Percentiles rank a stretch among this genome's conserved stretches.
Conservation (phyloP, 2,329 filamentous ascomycete species). For the Beauveria scarabaeidicola region DNA sequence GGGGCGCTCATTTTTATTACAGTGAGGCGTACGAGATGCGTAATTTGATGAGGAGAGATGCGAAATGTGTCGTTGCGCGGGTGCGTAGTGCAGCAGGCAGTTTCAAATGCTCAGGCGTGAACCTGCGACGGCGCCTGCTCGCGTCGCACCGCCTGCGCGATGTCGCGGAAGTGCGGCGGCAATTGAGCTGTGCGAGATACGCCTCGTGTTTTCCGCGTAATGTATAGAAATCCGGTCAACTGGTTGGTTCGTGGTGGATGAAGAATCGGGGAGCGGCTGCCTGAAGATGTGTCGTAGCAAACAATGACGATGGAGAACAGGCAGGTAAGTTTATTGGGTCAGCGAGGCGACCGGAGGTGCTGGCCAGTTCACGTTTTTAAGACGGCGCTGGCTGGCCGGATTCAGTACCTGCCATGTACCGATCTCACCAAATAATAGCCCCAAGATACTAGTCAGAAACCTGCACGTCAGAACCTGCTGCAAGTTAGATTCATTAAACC, state of each 20-base stretch:
- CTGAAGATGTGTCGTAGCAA: not conserved
- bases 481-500: no score
- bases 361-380: no score
- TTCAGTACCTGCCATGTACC: no score
- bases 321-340: not conserved
- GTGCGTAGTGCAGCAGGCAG: conserved; percentile 11
- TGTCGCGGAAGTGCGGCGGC: not conserved
- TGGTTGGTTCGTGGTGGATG: not conserved
- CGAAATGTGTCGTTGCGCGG: not conserved
- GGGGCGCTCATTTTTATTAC: conserved; percentile 35
- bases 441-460: no score
- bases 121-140: not conserved
- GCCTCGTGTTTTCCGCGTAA: not conserved
- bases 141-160: conserved; percentile 6
- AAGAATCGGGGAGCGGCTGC: not conserved
- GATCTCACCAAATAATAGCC: no score
- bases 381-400: no score
- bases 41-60: not conserved
- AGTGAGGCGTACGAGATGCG: not conserved
- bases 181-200: not conserved
- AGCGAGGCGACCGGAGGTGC: not conserved
- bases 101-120: conserved; percentile 7
- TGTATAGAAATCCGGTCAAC: no score
- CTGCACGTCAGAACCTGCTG: no score
- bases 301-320: not conserved